Base-by-base conservation (phyloP, 2,329 filamentous ascomycete genomes). In the Rutstroemia sp. region DNA sequence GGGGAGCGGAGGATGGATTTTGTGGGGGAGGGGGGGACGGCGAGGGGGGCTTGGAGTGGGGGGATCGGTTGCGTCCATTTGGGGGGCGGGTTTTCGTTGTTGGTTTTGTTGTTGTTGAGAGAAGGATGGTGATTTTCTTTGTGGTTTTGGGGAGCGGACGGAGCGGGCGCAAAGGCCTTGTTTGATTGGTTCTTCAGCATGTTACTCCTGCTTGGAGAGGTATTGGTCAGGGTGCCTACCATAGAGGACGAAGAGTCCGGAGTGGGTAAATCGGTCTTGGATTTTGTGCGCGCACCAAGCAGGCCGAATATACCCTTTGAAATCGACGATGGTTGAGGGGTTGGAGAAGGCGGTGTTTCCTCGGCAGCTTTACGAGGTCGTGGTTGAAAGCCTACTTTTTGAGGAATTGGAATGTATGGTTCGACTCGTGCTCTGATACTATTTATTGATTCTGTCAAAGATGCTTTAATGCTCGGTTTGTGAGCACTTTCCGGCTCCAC, bases 1-100 rank as follows among this genome's bases (percentile, higher is more conserved):
- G 65, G 67, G 6, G 67, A 67, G 46, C 65, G 64, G 9, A 69
- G 60, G 45, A 65, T 67, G 1, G 67, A 68, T 61, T 69, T 69
- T 10, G 65, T 63, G 3, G 67, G 65, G 12, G 67, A 68, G 16
- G 46, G 48, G 10, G 57, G 9, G 10, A 52, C 57, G 17, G 48
- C 27, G n/a, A 47, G 57, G 5, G 49, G 57, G 17, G 44, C 34
- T 49, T 48, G 41, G 5, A 61, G 58, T 12, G 27, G 27, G 30
- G 41, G 55, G 0, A 64, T 27, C 5, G 56, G 59, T 58, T 66
- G 56, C 1, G 61, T 60, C 65, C 66, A 67, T 59, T 68, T 63
- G 10, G 60, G 53, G n/a, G 58, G 63, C 5, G 59, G 60, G 5
- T 52, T 58, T 12, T 49, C 37, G 4, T 52, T 25, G 3, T 25